phyloP scores from a whole-genome alignment of 331 rosid species.

The Acacia concinna region DNA sequence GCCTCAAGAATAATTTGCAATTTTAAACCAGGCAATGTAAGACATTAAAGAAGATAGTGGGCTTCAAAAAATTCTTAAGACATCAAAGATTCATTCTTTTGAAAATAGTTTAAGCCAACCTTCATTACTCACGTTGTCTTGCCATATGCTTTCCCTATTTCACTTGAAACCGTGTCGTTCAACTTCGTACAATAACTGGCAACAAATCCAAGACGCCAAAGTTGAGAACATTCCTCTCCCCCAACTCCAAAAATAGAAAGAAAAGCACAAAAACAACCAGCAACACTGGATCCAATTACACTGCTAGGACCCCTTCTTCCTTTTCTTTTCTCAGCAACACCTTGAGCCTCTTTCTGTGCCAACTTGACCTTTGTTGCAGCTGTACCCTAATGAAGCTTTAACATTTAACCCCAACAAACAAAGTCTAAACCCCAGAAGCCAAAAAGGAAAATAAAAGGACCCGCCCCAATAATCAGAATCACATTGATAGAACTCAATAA shows the following conservation, averaged over 20 bases:
- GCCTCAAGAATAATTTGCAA: background rate
- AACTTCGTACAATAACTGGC: constrained; percentile 97
- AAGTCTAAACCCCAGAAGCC: constrained; percentile 13
- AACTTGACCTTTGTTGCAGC: constrained; percentile 91
- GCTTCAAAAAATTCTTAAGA: background rate
- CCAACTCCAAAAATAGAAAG: constrained; percentile 69
- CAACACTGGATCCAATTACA: constrained; percentile 97
- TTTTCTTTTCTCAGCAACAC: constrained; percentile 90
- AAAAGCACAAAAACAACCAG: constrained; percentile 88
- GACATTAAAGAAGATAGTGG: background rate
- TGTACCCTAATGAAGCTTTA: constrained; percentile 67
- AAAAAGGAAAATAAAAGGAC: background rate
- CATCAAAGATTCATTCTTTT: background rate
- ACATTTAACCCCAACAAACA: constrained; percentile 36
- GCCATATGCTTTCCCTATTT: constrained; percentile 96
- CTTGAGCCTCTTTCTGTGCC: constrained; percentile 90
- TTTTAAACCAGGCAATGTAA: background rate
- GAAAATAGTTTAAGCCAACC: background rate
- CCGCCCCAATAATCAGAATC: background rate
- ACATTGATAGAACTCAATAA: background rate
- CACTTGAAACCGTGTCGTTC: constrained; percentile 95
- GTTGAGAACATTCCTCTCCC: constrained; percentile 59
- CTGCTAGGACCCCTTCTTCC: constrained; percentile 98
- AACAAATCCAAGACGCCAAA: constrained; percentile 92
- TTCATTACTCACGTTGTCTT: constrained; percentile 71